These are phyloP conservation scores for Hyaloscypha variabilis DNA, from an alignment of 495 filamentous ascomycete species.

Conservation along the genomic window DNA sequence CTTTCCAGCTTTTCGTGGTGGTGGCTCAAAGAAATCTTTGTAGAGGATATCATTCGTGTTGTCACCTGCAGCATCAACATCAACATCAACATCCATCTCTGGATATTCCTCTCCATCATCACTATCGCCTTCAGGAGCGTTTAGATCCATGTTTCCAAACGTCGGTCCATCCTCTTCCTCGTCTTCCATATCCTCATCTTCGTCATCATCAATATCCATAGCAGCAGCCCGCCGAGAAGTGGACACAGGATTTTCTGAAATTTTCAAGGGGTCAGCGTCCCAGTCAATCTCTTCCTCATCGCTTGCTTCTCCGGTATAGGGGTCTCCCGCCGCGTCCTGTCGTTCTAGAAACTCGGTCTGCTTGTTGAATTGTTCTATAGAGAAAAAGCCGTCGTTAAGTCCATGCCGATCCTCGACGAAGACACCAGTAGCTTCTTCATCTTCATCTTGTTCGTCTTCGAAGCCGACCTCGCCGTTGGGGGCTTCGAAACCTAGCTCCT, in stretches of 20 bases:
- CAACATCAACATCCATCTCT: slow-evolving; percentile 53
- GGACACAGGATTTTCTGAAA: slow-evolving; percentile 22
- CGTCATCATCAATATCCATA: slow-evolving; percentile 28
- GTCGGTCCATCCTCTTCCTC: slow-evolving; percentile 75
- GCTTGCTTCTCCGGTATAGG: slow-evolving; percentile 54
- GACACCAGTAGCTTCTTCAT: slow-evolving; percentile 37
- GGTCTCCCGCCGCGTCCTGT: slow-evolving; percentile 69
- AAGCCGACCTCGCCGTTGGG: slow-evolving; percentile 44
- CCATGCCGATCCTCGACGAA: slow-evolving; percentile 54
- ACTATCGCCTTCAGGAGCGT: slow-evolving; percentile 50
- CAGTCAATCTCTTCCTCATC: slow-evolving; percentile 89
- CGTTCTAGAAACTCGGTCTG: slow-evolving; percentile 85
- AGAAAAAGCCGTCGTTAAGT: slow-evolving; percentile 96
- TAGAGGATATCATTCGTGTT: slow-evolving; percentile 89
- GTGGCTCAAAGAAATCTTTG: slow-evolving; percentile 88
- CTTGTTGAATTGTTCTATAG: slow-evolving; percentile 96
- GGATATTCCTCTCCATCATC: slow-evolving; percentile 56
- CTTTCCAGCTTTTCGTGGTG: slow-evolving; percentile 67
- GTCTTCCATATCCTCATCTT: slow-evolving; percentile 47
- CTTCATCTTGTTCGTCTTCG: slow-evolving; percentile 36
- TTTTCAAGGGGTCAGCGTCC: slow-evolving; percentile 68
- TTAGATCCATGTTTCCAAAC: slow-evolving; percentile 69
- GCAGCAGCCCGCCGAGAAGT: slow-evolving; percentile 20
- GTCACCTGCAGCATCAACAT: slow-evolving; percentile 46
- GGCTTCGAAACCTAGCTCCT: slow-evolving; percentile 42